These are phyloP conservation scores for Ananas comosus DNA, from an alignment of 176 grass and related monocot species.

Conservation along the genomic window DNA sequence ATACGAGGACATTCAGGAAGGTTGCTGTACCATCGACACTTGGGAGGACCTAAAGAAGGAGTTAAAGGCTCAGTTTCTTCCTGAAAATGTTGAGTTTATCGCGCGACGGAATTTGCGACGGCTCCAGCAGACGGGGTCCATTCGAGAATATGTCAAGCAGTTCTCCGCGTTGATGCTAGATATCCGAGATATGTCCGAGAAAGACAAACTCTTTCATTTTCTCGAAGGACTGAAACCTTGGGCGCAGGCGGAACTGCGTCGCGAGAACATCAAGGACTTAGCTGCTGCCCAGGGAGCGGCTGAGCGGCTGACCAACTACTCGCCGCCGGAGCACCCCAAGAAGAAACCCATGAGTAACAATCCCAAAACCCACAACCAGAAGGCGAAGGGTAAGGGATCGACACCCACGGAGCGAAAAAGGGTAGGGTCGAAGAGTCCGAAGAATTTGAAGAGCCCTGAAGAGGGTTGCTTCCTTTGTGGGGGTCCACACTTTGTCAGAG, in stretches of 20 bases:
- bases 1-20: neutral
- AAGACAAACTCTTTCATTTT: neutral
- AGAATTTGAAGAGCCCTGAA: neutral
- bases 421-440: neutral
- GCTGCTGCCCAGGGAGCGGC: neutral
- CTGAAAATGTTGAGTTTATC: neutral
- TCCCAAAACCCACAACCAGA: neutral
- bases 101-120: neutral
- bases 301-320: neutral
- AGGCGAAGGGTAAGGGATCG: neutral
- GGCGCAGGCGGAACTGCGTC: neutral
- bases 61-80: neutral
- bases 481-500: neutral
- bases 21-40: neutral
- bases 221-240: neutral
- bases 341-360: neutral
- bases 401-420: neutral
- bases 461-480: neutral
- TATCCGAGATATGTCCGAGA: neutral
- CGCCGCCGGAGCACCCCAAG: neutral
- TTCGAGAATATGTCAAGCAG: neutral
- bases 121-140: neutral
- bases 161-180: neutral
- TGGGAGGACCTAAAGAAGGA: neutral
- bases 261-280: neutral